A percentile compares a stretch with the other conserved stretches of the same genome.
Evolutionary conservation across 2,329 filamentous ascomycete species (phyloP).

Genomic region (Aspergillus eucalypticola): DNA sequence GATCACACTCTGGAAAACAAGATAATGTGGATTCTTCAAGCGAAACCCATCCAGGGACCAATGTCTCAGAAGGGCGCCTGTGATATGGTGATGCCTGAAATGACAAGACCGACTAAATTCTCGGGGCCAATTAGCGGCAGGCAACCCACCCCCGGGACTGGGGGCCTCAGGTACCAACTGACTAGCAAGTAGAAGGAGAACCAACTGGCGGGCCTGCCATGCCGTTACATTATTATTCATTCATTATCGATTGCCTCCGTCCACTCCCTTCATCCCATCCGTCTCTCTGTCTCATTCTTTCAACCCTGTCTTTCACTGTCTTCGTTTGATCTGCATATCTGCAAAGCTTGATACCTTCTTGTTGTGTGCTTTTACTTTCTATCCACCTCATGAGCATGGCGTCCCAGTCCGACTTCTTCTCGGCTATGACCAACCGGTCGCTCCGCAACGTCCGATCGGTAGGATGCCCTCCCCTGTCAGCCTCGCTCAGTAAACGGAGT

Average conservation of each 20-base stretch:
- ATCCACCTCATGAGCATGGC: conserved; percentile 30
- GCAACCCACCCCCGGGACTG: not conserved
- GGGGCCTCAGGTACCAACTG: conserved; percentile 8
- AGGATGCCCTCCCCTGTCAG: conserved; percentile 34
- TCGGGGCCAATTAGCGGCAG: conserved; percentile 1
- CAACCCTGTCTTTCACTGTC: not conserved
- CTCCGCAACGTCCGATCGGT: conserved; percentile 85
- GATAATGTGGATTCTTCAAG: not conserved
- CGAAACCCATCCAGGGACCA: not conserved
- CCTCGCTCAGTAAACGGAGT: not conserved
- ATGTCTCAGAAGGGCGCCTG: not conserved
- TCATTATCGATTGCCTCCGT: conserved; percentile 6
- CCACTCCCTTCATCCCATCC: not conserved
- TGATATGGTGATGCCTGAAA: conserved; percentile 7
- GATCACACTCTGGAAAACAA: not conserved
- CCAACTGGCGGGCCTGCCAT: not conserved
- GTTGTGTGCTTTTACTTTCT: not conserved
- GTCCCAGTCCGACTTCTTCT: conserved; percentile 36
- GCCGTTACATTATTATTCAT: conserved; percentile 6
- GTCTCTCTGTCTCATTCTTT: not conserved
- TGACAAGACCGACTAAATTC: conserved; percentile 8
- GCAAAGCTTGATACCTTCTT: not conserved
- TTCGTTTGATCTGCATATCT: not conserved
- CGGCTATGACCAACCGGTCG: conserved; percentile 75
- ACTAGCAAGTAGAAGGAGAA: not conserved